phyloP scores from a whole-genome alignment of 108 stramenopile genomes.

The Chaetoceros muelleri region DNA sequence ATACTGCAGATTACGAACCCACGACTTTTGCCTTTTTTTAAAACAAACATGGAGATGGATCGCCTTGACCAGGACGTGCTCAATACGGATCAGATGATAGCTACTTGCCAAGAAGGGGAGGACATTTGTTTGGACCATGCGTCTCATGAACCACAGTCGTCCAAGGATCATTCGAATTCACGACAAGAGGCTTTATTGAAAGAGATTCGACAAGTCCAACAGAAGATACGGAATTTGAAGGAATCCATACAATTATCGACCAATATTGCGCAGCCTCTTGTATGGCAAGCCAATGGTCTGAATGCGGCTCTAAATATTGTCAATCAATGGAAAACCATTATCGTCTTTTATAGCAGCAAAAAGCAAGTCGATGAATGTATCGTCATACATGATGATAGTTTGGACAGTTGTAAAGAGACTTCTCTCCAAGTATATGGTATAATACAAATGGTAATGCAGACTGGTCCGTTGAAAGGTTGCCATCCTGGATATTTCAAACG shows the following conservation, averaged over 20 bases:
- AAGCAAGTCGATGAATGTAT: not conserved
- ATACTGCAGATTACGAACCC: no score
- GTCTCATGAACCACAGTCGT: no score
- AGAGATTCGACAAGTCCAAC: constrained; percentile 41
- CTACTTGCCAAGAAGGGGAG: no score
- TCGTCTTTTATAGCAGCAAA: constrained; percentile 15
- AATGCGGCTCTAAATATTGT: constrained; percentile 48
- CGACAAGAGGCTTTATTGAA: no score
- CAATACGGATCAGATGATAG: no score
- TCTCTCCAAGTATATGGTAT: constrained; percentile 36
- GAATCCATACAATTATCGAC: constrained; percentile 32
- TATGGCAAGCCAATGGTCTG: constrained; percentile 52
- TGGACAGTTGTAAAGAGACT: constrained; percentile 6
- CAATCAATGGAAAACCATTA: constrained; percentile 56
- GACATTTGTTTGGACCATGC: no score
- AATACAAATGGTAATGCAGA: constrained; percentile 57
- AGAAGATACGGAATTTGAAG: constrained; percentile 33
- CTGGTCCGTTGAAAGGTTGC: constrained; percentile 57
- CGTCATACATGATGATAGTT: not conserved
- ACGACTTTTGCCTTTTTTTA: no score
- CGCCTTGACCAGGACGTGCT: no score
- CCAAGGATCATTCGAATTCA: no score
- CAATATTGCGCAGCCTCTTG: constrained; percentile 26
- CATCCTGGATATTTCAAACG: constrained; percentile 81
- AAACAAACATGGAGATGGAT: no score